Evolutionary conservation across 2,329 filamentous ascomycete genomes (phyloP).

Genomic region (Stagonosporopsis chrysanthemi): DNA sequence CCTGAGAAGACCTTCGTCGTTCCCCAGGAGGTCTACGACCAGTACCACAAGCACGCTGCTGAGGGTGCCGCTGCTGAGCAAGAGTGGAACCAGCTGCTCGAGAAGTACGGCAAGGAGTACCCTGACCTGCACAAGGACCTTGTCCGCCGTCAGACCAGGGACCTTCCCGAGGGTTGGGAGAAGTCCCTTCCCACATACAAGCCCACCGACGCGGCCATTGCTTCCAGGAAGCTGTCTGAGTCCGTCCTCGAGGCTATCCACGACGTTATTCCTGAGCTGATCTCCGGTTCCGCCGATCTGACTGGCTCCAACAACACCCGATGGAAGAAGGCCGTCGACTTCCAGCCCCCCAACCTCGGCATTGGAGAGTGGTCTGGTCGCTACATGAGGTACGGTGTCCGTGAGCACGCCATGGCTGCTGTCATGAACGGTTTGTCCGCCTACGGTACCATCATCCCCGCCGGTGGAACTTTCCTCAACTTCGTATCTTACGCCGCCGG

Average conservation of each 20-base stretch:
- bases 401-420: slow-evolving; percentile 90
- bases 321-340: slow-evolving; percentile 97
- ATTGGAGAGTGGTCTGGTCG: slow-evolving; percentile 91
- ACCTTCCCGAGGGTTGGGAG: slow-evolving; percentile 96
- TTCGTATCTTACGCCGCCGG: slow-evolving; percentile 98
- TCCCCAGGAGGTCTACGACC: slow-evolving; percentile 91
- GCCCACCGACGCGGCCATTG: slow-evolving; percentile 80
- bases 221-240: slow-evolving; percentile 96
- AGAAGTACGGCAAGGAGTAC: slow-evolving; percentile 83
- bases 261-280: slow-evolving; percentile 81
- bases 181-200: slow-evolving; percentile 92
- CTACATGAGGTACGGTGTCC: slow-evolving; percentile 91
- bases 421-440: slow-evolving; percentile 95
- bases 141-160: slow-evolving; percentile 76
- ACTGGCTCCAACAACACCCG: slow-evolving; percentile 98
- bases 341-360: slow-evolving; percentile 86
- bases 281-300: slow-evolving; percentile 96
- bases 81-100: slow-evolving; percentile 93
- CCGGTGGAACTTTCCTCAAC: slow-evolving; percentile 97
- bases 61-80: slow-evolving; percentile 88
- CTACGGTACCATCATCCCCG: slow-evolving; percentile 94
- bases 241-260: slow-evolving; percentile 89
- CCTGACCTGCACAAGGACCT: slow-evolving; percentile 83
- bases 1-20: slow-evolving; percentile 92
- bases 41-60: slow-evolving; percentile 83